phyloP scores from a whole-genome alignment of 768 basidiomycete species.

The Royoungia palumana region DNA sequence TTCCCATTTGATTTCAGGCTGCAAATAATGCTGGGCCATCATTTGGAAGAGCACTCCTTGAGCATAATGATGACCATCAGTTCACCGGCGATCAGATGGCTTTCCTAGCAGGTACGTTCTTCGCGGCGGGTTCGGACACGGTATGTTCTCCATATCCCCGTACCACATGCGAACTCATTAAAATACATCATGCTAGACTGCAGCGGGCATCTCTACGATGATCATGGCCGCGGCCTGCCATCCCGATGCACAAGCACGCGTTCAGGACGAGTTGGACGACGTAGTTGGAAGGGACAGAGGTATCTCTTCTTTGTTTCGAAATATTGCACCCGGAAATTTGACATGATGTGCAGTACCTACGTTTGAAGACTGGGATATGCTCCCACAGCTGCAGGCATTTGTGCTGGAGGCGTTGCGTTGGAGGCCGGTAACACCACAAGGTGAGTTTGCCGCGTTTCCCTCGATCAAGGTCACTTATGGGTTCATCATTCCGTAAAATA shows the following conservation, averaged over 20 bases:
- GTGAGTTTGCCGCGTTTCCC: conserved; percentile 18
- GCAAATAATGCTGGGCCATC: conserved; percentile 15
- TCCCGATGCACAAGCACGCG: conserved; percentile 45
- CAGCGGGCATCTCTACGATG: conserved; percentile 46
- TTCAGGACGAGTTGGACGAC: conserved; percentile 49
- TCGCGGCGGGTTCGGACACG: conserved; percentile 59
- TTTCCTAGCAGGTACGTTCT: conserved; percentile 58
- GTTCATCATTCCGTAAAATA: too few relatives aligned
- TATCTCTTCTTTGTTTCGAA: not conserved
- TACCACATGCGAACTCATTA: not conserved
- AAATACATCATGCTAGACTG: conserved; percentile 30
- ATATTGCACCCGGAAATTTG: too few relatives aligned
- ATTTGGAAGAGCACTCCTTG: conserved; percentile 52
- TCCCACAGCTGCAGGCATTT: conserved; percentile 34
- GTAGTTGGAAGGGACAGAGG: conserved; percentile 40
- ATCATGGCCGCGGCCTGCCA: conserved; percentile 51
- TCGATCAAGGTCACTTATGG: too few relatives aligned
- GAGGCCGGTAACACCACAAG: conserved; percentile 30
- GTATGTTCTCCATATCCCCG: conserved; percentile 10
- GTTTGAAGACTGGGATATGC: conserved; percentile 29
- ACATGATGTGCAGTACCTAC: conserved; percentile 27
- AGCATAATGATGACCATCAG: conserved; percentile 44
- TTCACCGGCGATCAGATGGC: conserved; percentile 51
- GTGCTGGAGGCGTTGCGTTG: conserved; percentile 35
- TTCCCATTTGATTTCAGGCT: conserved; percentile 4